Base-by-base conservation (phyloP, 148 eudicot species). In the Diospyros kaki region DNA sequence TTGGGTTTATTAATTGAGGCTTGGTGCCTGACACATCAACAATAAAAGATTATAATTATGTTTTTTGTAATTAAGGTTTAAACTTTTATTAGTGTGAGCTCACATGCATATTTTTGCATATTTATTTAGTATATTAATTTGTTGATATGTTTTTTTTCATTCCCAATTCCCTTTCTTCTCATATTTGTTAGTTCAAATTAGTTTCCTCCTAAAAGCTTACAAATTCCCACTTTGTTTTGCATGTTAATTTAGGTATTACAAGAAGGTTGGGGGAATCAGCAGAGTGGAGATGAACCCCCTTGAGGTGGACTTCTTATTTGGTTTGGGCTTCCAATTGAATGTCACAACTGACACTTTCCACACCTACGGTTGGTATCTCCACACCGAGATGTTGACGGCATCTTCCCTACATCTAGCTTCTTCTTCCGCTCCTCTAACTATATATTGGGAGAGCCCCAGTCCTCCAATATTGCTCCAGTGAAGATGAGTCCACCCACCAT, bases 241-340 rank as follows among this genome's bases (percentile, higher is more conserved):
- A 5, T 48, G 41, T n/a, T n/a, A n/a, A n/a, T 73, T 14, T 59
- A 85, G 88, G 69, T 83, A 67, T 53, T 85, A 83, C 80, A 85
- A 83, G 12, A 85, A 82, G 78, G 83, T 85, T 3, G 88, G 88
- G n/a, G 88, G 85, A 71, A 82, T 84, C 58, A 85, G 86, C 84
- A 80, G 78, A 59, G 51, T 5, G 71, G 88, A 85, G 82, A 85
- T 85, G 80, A 85, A 85, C 77, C 68, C 80, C 46, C 82, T 85
- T 55, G 88, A 85, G 72, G 67, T 85, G 68, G 88, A 85, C 55
- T 85, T 85, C 78, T 69, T 85, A 43, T 85, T 85, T 73, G 88
- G 88, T 0, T 44, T 83, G 62, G 82, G 86, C 5, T 85, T 85
- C 79, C 68, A 83, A 42, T 73, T 85, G 66, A 85, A 85, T 28